Evolutionary conservation across 169 alveolate genomes (phyloP), one percentile per base, ranked within the genome.

Genomic region (Plasmodium coatneyi): DNA sequence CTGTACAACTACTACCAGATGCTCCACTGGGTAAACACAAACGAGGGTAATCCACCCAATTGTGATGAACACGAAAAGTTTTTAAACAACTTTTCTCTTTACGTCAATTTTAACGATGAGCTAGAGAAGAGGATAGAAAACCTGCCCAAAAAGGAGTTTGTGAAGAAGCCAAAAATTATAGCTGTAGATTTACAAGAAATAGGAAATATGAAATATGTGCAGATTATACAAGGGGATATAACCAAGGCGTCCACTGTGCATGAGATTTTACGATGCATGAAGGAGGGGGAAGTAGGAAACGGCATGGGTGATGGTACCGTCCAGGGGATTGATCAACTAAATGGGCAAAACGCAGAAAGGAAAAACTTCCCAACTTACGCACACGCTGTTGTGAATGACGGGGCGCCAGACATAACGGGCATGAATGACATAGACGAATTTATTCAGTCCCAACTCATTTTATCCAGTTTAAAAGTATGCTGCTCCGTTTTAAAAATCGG

Each of bases 321-420:
- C 14, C 25, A 2, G 19, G 60, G 52, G 54, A 43, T 0, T 60
- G 14, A 0, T 66, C 36, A 66, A 39, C 6, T 22, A 66, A 7
- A 74, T 5, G 32, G 14, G 10, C 28, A 19, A 1, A 43, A 43
- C 5, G 28, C 6, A 12, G 43, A 76, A 66, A 6, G 71, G 16
- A 10, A 82, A 92, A 96, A 76, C 83, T 95, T 70, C 82, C 56
- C 83, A 71, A 66, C 76, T 1, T 95, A 96, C 80, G 99, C 99
- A 0, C 99, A 99, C 78, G 93, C 99, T 41, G 98, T 99, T 36
- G 97, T 99, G 19, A 97, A 99, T 91, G 99, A 99, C 96, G 99
- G 99, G 1, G 99, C 99, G 5, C 99, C 99, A 3, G 99, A 99
- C 92, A 99, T 99, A 3, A 98, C 99, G 32, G 99, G 99, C 16